A percentile compares a stretch with the other conserved stretches of the same genome.
Conservation (phyloP, 2,329 filamentous ascomycete genomes). For the Hysterium pulicare region DNA sequence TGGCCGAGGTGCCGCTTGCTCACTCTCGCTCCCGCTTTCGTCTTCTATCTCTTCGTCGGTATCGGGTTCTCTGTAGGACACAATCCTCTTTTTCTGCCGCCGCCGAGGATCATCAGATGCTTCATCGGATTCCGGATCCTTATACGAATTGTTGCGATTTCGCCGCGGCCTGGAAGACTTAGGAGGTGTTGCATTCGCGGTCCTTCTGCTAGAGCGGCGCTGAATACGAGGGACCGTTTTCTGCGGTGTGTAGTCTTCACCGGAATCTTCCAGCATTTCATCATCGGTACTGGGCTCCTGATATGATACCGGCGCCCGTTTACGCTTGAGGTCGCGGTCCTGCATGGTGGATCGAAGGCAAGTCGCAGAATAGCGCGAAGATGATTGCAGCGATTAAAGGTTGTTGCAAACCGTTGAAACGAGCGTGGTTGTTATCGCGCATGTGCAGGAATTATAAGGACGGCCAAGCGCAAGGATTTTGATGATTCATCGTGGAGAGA, state of each 20-base stretch:
- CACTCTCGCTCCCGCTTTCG: slow-evolving; percentile 24
- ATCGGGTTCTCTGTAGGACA: slow-evolving; percentile 34
- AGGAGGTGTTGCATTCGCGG: slow-evolving; percentile 3
- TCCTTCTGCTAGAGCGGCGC: not conserved
- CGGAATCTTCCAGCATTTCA: slow-evolving; percentile 21
- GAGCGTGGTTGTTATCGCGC: not conserved
- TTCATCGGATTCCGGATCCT: slow-evolving; percentile 30
- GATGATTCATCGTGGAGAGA: not conserved
- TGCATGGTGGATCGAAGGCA: slow-evolving; percentile 16
- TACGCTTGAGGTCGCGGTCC: slow-evolving; percentile 28
- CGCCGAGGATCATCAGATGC: slow-evolving; percentile 23
- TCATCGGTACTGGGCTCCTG: slow-evolving; percentile 36
- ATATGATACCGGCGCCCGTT: slow-evolving; percentile 34
- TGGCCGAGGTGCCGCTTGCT: slow-evolving; percentile 9
- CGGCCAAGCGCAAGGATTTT: not conserved
- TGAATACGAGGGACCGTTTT: slow-evolving; percentile 2
- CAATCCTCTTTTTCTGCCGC: too few species aligned
- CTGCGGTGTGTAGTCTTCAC: slow-evolving; percentile 1
- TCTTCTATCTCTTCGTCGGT: slow-evolving; percentile 27
- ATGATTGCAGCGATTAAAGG: not conserved
- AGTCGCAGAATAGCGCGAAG: not conserved
- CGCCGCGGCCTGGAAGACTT: slow-evolving; percentile 11
- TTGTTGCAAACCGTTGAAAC: too few species aligned
- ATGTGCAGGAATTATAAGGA: too few species aligned
- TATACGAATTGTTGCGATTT: slow-evolving; percentile 25